These are phyloP conservation scores for Komagataella pseudopastoris DNA, from an alignment of 805 yeast species.

Conservation along the genomic window DNA sequence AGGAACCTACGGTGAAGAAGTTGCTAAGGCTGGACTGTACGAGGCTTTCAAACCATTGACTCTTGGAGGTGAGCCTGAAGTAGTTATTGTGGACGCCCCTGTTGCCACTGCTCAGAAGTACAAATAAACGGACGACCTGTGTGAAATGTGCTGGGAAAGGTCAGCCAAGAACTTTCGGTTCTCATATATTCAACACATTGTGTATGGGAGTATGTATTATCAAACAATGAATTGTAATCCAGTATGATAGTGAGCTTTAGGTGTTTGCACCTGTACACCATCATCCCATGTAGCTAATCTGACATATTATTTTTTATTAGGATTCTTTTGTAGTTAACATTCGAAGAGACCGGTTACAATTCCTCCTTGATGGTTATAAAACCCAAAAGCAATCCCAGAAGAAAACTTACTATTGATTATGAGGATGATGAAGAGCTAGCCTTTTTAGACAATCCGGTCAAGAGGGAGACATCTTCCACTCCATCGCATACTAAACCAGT, in stretches of 20 bases:
- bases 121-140: not conserved
- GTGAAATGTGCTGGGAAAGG: not conserved
- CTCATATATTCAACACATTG: no score
- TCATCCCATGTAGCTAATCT: not conserved
- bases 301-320: not conserved
- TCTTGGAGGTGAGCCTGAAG: constrained; percentile 9
- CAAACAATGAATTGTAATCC: no score
- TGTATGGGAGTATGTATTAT: no score
- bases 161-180: no score
- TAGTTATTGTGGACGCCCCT: constrained; percentile 10
- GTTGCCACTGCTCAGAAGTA: constrained; percentile 8
- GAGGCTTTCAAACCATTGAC: constrained; percentile 11
- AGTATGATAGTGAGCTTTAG: not conserved
- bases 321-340: not conserved
- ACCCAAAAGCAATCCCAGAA: not conserved
- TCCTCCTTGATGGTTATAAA: not conserved
- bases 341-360: not conserved
- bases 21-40: constrained; percentile 35
- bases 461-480: not conserved
- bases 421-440: not conserved
- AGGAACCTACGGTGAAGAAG: constrained; percentile 47
- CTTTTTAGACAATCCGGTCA: not conserved
- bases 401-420: not conserved
- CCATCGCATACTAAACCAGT: not conserved
- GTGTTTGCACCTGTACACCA: not conserved